These are phyloP conservation scores for Psophocarpus tetragonolobus DNA, from an alignment of 306 rosid genomes.

Conservation along the genomic window DNA sequence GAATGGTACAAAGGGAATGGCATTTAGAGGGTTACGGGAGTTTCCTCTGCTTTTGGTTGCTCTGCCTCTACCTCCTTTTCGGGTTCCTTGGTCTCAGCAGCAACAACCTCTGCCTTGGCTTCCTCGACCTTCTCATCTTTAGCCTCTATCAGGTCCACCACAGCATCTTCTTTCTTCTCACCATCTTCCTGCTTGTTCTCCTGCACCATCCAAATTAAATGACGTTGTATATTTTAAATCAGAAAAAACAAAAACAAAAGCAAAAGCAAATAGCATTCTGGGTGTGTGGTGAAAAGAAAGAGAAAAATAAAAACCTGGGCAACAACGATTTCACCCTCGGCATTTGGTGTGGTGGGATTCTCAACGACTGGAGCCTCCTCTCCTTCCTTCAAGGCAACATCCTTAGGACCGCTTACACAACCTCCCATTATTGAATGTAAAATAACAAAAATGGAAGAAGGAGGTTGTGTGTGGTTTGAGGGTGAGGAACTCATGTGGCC, in stretches of 20 bases:
- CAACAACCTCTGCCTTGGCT: slow-evolving; percentile 28
- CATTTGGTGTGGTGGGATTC: slow-evolving; percentile 39
- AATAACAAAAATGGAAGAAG: background rate
- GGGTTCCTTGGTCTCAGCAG: slow-evolving; percentile 3
- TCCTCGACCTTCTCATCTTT: slow-evolving; percentile 32
- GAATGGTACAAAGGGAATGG: background rate
- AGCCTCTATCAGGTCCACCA: slow-evolving; percentile 43
- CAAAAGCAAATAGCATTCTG: background rate
- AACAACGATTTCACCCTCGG: slow-evolving; percentile 28
- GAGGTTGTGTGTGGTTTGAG: slow-evolving; percentile 37
- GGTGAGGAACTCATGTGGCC: slow-evolving; percentile 14
- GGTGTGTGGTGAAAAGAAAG: background rate
- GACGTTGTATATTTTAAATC: background rate
- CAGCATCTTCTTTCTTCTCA: slow-evolving; percentile 45
- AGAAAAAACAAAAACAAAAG: too few relatives aligned
- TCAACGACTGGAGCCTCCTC: slow-evolving; percentile 40
- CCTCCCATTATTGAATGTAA: slow-evolving; percentile 67
- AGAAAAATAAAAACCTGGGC: slow-evolving; percentile 30
- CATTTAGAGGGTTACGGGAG: slow-evolving; percentile 25
- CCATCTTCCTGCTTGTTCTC: slow-evolving; percentile 35
- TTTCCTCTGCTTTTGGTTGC: background rate
- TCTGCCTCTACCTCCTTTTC: background rate
- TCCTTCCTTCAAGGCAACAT: slow-evolving; percentile 25
- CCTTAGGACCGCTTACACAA: slow-evolving; percentile 79
- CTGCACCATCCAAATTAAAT: slow-evolving; percentile 7